Base-by-base conservation (phyloP, 768 basidiomycete species). In the Crassisporium funariophilum region DNA sequence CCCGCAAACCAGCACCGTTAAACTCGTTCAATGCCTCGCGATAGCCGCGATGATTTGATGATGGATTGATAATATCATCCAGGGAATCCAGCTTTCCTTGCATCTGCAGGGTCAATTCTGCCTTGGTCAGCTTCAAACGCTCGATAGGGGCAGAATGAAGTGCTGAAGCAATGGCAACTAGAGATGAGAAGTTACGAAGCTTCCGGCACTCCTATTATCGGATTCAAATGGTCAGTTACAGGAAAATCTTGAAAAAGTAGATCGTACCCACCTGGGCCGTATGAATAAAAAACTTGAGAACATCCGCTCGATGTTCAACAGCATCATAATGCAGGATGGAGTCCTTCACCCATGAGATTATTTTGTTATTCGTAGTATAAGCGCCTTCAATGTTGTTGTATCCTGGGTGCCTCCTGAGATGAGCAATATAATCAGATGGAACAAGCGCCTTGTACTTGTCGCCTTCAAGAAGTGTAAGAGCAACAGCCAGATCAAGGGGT, bases 231-330 rank as follows among this genome's bases (percentile, higher is more conserved):
- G n/a, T n/a, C 12, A 8, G 11, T 20, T 44, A 5, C 21, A 19
- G n/a, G n/a, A 5, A 9, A 16, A 31, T 23, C 5, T 24, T 10
- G 25, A 41, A 33, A 24, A 33, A n/a, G 21, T 6, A 4, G 41
- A 9, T 20, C 36, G 9, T 20, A 54, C 68, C 50, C 41, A 75
- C 76, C 39, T 61, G 49, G 6, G 77, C 74, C 5, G 68, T 63
- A 46, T 72, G 63, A 35, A 77, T 63, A 49, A 77, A 77, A 50
- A 71, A 75, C 48, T 68, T 76, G 36, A 76, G 63, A 12, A 70
- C 70, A 12, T 66, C 62, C 5, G 64, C 67, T 7, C 78, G 62
- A 17, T 54, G 47, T 35, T 70, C 63, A 17, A 72, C 65, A 5
- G 62, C 57, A 16, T 72, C 68, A 34, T 65, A 70, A 29, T 68